phyloP scores from a whole-genome alignment of 2,329 filamentous ascomycete genomes.

The Epichloe bromicola region DNA sequence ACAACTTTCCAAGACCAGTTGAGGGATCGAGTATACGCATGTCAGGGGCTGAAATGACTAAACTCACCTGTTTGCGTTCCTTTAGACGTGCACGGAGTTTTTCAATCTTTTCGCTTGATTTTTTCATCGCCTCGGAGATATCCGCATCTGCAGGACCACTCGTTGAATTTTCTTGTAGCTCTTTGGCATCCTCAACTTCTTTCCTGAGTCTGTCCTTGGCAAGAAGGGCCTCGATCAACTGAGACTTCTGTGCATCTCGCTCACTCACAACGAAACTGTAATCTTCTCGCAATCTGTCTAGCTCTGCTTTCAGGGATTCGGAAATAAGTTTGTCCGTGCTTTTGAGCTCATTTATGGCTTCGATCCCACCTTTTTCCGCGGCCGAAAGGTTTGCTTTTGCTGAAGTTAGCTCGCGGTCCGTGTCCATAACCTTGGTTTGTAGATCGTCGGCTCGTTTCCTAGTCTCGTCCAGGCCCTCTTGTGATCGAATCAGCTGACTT shows the following conservation, averaged over 20 bases:
- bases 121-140: constrained; percentile 24
- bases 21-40: neutral
- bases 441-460: constrained; percentile 31
- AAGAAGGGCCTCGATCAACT: constrained; percentile 46
- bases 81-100: constrained; percentile 42
- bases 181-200: constrained; percentile 34
- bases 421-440: constrained; percentile 35
- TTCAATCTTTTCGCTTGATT: constrained; percentile 40
- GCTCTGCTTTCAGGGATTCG: constrained; percentile 43
- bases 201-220: constrained; percentile 47
- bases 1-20: neutral
- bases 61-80: constrained; percentile 46
- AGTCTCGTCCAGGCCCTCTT: constrained; percentile 33
- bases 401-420: constrained; percentile 41
- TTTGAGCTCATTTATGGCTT: constrained; percentile 45
- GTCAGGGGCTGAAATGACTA: neutral
- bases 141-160: constrained; percentile 22
- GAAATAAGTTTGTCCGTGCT: constrained; percentile 45
- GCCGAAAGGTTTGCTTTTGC: constrained; percentile 40
- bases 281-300: constrained; percentile 41
- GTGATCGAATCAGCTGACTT: constrained; percentile 30
- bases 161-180: constrained; percentile 25
- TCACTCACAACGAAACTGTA: constrained; percentile 36
- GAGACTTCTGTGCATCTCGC: constrained; percentile 43
- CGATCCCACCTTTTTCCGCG: constrained; percentile 38